Evolutionary conservation across 2,329 filamentous ascomycete species (phyloP).

Genomic region (Botryotinia calthae): DNA sequence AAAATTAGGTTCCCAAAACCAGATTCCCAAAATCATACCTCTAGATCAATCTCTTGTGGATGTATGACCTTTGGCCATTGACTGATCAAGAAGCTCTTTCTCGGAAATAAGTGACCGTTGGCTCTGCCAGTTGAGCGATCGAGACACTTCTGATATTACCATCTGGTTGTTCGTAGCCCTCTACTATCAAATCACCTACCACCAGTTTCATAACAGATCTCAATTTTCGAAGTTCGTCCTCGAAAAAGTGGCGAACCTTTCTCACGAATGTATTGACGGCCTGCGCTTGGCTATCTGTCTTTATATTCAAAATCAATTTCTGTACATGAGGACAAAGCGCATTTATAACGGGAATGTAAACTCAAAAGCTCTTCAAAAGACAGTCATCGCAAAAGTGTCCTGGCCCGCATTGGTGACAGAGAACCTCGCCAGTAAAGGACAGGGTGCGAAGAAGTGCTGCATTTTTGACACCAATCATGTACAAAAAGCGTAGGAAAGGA

Average conservation of each 20-base stretch:
- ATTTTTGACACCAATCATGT: conserved; percentile 22
- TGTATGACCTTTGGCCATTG: not conserved
- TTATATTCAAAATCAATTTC: not conserved
- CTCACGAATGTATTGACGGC: not conserved
- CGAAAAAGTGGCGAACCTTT: not conserved
- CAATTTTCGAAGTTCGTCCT: not conserved
- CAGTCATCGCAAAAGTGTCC: not conserved
- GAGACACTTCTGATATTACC: not conserved
- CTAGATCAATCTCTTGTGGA: too few species aligned
- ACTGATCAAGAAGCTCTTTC: not conserved
- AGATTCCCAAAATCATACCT: not conserved
- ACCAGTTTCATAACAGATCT: not conserved
- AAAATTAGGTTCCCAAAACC: not conserved
- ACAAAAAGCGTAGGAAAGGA: conserved; percentile 24
- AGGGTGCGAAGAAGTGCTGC: not conserved
- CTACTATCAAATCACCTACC: not conserved
- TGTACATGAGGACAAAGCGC: not conserved
- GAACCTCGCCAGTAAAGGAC: not conserved
- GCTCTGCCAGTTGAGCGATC: not conserved
- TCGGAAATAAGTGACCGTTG: not conserved
- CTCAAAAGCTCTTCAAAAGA: not conserved
- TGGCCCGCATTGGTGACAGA: not conserved
- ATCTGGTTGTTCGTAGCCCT: not conserved
- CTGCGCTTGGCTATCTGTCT: not conserved
- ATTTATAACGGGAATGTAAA: conserved; percentile 6